Conservation (phyloP, 768 basidiomycete genomes). For the Boletus rufocinnamomeus region DNA sequence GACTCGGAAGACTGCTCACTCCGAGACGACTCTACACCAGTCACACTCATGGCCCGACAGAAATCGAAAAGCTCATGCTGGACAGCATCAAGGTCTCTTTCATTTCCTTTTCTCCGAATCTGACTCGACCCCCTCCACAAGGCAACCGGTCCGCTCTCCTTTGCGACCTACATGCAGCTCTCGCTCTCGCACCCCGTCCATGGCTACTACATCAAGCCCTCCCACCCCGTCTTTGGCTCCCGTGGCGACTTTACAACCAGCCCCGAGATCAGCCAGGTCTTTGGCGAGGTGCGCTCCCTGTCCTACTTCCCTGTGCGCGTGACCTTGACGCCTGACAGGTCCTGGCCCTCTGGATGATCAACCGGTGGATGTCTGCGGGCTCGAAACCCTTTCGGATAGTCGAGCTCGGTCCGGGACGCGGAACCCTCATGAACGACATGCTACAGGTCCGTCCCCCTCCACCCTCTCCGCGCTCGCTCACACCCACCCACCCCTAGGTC, state of each 20-base stretch:
- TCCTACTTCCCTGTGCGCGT: background rate
- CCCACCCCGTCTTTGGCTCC: constrained; percentile 77
- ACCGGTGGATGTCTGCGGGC: constrained; percentile 66
- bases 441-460: constrained; percentile 58
- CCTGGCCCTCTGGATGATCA: constrained; percentile 82
- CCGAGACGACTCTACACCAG: constrained; percentile 5
- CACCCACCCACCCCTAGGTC: constrained; percentile 40
- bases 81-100: constrained; percentile 67
- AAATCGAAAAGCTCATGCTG: constrained; percentile 64
- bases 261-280: constrained; percentile 94
- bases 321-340: constrained; percentile 52
- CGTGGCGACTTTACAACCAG: constrained; percentile 95
- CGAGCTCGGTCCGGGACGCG: constrained; percentile 93
- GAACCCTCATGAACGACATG: constrained; percentile 89
- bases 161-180: constrained; percentile 89
- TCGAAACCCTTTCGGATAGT: constrained; percentile 64
- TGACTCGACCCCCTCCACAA: constrained; percentile 32
- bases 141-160: constrained; percentile 88
- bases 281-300: constrained; percentile 79
- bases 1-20: background rate
- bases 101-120: too few relatives aligned
- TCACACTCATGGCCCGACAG: constrained; percentile 29
- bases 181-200: constrained; percentile 87
- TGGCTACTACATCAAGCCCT: constrained; percentile 87
- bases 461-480: background rate